These are phyloP conservation scores for Selaginella tamariscina DNA, from an alignment of 75 land plant species.

Conservation along the genomic window DNA sequence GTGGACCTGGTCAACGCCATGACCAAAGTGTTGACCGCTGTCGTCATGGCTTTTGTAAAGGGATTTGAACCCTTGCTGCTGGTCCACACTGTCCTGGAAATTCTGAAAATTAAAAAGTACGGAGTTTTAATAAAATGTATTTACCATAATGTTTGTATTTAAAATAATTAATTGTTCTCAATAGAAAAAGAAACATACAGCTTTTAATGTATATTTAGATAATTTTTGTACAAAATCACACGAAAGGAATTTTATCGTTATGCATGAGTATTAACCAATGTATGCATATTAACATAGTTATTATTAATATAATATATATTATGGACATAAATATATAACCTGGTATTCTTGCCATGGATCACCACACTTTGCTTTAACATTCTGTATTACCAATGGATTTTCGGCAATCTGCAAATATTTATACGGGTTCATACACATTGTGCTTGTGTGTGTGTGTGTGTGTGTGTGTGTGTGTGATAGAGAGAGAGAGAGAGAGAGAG, in stretches of 20 bases:
- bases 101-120: neutral
- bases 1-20: slow-evolving; percentile 2
- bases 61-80: neutral
- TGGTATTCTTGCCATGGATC: neutral
- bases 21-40: neutral
- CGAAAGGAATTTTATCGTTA: neutral
- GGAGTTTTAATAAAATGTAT: neutral
- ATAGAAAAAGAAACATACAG: neutral
- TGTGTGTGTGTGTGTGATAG: too few species aligned
- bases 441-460: too few species aligned
- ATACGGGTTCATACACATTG: too few species aligned
- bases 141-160: too few species aligned
- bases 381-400: slow-evolving; percentile 23
- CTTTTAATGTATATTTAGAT: neutral
- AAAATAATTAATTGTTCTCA: too few species aligned
- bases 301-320: too few species aligned
- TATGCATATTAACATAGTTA: too few species aligned
- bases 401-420: slow-evolving; percentile 29
- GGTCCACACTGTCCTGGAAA: slow-evolving; percentile 9
- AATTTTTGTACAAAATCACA: neutral
- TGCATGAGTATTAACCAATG: slow-evolving; percentile 8
- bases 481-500: too few species aligned
- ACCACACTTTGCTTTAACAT: slow-evolving; percentile 26
- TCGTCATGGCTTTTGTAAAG: neutral
- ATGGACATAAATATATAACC: too few species aligned